Base-by-base conservation (phyloP, 2,329 filamentous ascomycete genomes). In the Fusarium succisae region DNA sequence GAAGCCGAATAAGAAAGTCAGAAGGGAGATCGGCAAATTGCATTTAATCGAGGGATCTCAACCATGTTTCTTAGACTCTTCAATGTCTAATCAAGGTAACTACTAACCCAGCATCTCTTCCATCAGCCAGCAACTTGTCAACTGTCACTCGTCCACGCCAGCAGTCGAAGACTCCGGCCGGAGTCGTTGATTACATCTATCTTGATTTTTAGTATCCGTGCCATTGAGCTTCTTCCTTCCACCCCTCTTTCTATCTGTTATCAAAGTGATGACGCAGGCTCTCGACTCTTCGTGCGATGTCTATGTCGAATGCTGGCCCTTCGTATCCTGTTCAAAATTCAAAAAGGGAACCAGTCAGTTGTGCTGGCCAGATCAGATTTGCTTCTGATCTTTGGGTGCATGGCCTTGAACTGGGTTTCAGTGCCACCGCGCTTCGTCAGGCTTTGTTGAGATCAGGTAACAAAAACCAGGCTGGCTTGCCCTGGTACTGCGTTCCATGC, bases 341-440 rank as follows among this genome's bases (percentile, higher is more conserved):
- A 38, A 45, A 69, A 69, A 69, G 62, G 58, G 45, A 64, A 59
- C 22, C 11, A 54, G 26, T 24, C 26, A 18, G 43, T 55, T 15
- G 35, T 38, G 24, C 39, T 30, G 39, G 35, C 32, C 44, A 24
- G 38, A 28, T 32, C 41, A 51, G 45, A 54, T 45, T 66, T 38
- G 53, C 56, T 57, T 41, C 51, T 63, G 30, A 37, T 45, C 26
- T 39, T 67, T 30, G 45, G 48, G 32, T 58, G 24, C 47, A 44
- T 51, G 47, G 24, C 22, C 41, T 50, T 17, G 24, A 50, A 47
- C 43, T 70, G 45, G 26, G 56, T 41, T 55, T 30, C 56, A 51
- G 43, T 58, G 72, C 72, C 72, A 72, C 58, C 51, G 56, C 53
- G 30, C 61, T 51, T 43, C 32, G 65, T 59, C 68, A 60, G 56